phyloP scores from a whole-genome alignment of 768 basidiomycete genomes.

The Pseudohyphozyma bogoriensis region DNA sequence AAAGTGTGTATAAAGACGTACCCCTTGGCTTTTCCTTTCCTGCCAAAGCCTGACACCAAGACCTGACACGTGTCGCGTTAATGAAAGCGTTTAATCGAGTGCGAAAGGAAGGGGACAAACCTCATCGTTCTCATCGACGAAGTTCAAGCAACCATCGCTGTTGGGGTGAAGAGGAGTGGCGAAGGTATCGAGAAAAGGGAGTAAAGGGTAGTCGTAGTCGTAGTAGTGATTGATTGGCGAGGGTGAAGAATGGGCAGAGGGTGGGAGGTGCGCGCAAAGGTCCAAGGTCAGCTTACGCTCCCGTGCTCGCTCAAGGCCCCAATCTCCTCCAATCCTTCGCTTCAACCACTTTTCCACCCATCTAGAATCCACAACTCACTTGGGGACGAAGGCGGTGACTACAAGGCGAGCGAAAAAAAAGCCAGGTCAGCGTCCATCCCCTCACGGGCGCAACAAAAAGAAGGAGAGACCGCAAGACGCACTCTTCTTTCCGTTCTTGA shows the following conservation, averaged over 20 bases:
- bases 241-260: too few species aligned
- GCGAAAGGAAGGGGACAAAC: too few species aligned
- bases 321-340: conserved; percentile 77
- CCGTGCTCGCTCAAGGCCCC: too few species aligned
- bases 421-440: background rate
- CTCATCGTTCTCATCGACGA: conserved; percentile 98
- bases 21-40: conserved; percentile 95
- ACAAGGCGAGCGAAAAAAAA: background rate
- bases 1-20: background rate
- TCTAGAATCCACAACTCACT: too few species aligned
- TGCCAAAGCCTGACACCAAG: conserved; percentile 83
- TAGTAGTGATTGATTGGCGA: too few species aligned
- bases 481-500: conserved; percentile 98
- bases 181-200: background rate
- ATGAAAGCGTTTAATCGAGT: too few species aligned
- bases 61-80: conserved; percentile 45
- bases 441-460: background rate
- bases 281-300: too few species aligned
- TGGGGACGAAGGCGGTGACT: conserved; percentile 97
- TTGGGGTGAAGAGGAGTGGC: too few species aligned
- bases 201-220: too few species aligned
- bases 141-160: conserved; percentile 95
- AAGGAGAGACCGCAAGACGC: too few species aligned
- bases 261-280: too few species aligned
- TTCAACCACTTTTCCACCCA: conserved; percentile 77